Evolutionary conservation across 106 monocot genomes (phyloP), one percentile per base, ranked within the genome.

Genomic region (Dactylorhiza incarnata): DNA sequence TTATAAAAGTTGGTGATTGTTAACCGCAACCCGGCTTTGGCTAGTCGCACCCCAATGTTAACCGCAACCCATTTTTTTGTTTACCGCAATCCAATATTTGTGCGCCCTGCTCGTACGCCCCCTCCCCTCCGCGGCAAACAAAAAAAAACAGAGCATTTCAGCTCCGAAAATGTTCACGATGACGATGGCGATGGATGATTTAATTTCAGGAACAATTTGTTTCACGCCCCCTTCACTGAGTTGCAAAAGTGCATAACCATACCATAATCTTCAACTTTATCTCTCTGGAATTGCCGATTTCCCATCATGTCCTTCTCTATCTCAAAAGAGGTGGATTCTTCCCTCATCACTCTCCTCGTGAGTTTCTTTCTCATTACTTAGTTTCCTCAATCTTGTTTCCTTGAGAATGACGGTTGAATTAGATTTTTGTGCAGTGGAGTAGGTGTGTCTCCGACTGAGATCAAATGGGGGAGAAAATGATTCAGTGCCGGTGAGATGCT

Each of bases 401-500:
- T n/a, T n/a, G n/a, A n/a, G n/a, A n/a, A n/a, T n/a, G n/a, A n/a
- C n/a, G n/a, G n/a, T n/a, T n/a, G n/a, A 17, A 17, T 58, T 58
- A 4, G 16, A 58, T 58, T 50, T 58, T 58, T 0, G 5, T 10
- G 68, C 24, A 37, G 12, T 25, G 29, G 29, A 11, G 7, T 76
- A 45, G 61, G 61, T 44, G 15, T 61, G 22, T n/a, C 20, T 61
- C 19, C 44, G 62, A 19, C 37, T 76, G 44, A 48, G 72, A 8
- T 81, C 45, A 16, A 73, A 48, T 63, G 61, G 79, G 82, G 79
- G 29, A 68, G 56, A 16, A 63, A 76, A 85, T 63, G 85, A 86
- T 55, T 76, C 75, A 67, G 86, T 83, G 74, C 86, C 86, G 8
- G 79, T 82, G 76, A n/a, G n/a, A n/a, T n/a, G n/a, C n/a, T n/a